Conservation (phyloP, 2,329 filamentous ascomycete genomes). For the Colletotrichum paranaense region DNA sequence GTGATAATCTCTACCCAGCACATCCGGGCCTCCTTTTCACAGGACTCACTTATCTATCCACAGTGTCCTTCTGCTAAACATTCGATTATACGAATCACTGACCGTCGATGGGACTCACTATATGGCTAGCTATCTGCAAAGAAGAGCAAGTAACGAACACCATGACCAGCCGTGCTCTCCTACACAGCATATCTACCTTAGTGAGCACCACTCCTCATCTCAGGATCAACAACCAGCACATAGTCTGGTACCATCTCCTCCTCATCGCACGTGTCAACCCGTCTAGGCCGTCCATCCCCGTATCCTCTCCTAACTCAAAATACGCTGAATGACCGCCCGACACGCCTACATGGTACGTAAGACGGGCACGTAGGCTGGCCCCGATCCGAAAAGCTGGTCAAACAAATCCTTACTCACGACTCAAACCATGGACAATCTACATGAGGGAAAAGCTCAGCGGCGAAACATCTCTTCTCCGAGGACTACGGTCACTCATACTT, state of each 20-base stretch:
- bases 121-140: neutral
- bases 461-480: neutral
- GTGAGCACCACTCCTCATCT: no score
- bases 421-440: neutral
- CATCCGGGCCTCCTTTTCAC: no score
- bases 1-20: neutral
- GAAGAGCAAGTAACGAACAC: neutral
- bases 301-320: neutral
- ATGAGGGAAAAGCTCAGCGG: neutral
- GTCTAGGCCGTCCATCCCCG: neutral
- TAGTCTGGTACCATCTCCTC: neutral
- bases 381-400: neutral
- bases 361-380: neutral
- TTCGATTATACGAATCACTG: no score
- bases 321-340: neutral
- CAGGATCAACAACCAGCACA: neutral
- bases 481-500: neutral
- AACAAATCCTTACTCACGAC: neutral
- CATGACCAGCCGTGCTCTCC: no score
- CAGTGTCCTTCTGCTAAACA: neutral
- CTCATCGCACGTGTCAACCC: neutral
- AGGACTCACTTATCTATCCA: neutral
- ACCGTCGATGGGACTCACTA: no score
- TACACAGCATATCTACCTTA: neutral
- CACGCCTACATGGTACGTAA: neutral